Evolutionary conservation across 371 early-diverging fungal species (phyloP).

Genomic region (Globomyces sp.): DNA sequence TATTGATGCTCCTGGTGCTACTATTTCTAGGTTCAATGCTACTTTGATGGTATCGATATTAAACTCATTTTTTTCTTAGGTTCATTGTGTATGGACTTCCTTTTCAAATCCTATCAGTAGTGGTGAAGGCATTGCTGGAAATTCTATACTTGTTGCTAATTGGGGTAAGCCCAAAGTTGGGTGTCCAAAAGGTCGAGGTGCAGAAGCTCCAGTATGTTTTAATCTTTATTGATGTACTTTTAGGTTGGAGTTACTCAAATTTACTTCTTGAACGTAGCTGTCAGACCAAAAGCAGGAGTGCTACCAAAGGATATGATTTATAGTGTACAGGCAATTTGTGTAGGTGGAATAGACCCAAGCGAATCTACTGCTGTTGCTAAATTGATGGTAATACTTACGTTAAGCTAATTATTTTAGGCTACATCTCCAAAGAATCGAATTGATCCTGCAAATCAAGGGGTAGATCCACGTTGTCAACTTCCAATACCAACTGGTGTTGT

Average conservation of each 20-base stretch:
- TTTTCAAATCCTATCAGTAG: conserved; percentile 4
- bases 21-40: conserved; percentile 12
- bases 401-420: no score
- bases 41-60: background rate
- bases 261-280: conserved; percentile 8
- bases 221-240: no score
- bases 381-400: no score
- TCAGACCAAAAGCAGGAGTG: background rate
- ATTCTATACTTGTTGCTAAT: background rate
- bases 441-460: no score
- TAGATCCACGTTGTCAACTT: no score
- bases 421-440: no score
- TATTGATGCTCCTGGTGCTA: background rate
- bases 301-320: background rate
- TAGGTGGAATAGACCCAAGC: background rate
- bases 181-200: conserved; percentile 1
- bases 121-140: conserved; percentile 14
- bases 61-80: no score
- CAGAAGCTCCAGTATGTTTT: background rate
- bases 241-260: background rate
- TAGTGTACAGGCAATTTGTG: conserved; percentile 17
- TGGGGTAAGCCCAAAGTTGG: conserved; percentile 10
- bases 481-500: no score
- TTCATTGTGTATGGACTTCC: conserved; percentile 4
- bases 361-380: no score